phyloP scores from a whole-genome alignment of 345 rosid species.

The Alliaria petiolata region DNA sequence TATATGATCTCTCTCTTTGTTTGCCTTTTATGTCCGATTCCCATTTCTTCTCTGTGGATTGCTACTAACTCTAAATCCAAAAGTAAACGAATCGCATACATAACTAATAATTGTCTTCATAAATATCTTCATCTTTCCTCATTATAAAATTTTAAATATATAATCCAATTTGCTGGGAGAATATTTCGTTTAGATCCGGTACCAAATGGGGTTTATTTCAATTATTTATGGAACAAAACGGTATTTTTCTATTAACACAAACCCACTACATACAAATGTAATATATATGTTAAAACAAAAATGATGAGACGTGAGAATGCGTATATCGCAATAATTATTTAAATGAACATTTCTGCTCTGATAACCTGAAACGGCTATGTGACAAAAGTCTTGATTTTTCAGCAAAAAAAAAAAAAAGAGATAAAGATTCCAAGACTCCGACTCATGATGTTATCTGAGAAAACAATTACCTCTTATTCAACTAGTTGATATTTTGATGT shows the following conservation, averaged over 20 bases:
- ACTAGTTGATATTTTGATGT: not conserved
- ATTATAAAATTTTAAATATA: not conserved
- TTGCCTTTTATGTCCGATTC: slow-evolving; percentile 24
- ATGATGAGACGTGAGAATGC: not conserved
- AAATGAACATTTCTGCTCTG: not conserved
- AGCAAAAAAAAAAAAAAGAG: not conserved
- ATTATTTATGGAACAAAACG: not conserved
- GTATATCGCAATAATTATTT: not conserved
- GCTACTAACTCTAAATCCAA: not conserved
- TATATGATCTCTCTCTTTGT: slow-evolving; percentile 4
- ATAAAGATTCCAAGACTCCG: not conserved
- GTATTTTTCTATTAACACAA: not conserved
- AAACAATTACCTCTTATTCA: not conserved
- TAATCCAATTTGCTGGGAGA: not conserved
- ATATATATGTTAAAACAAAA: not conserved
- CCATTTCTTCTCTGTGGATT: not conserved
- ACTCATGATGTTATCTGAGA: not conserved
- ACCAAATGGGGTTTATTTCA: not conserved
- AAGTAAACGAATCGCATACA: slow-evolving; percentile 8
- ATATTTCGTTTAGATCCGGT: slow-evolving; percentile 26
- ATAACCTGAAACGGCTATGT: not conserved
- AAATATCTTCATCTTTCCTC: slow-evolving; percentile 18
- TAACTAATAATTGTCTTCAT: slow-evolving; percentile 15
- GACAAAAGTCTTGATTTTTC: not conserved
- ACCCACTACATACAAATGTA: not conserved